Evolutionary conservation across 768 basidiomycete genomes (phyloP), one percentile per base, ranked within the genome.

Genomic region (Crassisporium funariophilum): DNA sequence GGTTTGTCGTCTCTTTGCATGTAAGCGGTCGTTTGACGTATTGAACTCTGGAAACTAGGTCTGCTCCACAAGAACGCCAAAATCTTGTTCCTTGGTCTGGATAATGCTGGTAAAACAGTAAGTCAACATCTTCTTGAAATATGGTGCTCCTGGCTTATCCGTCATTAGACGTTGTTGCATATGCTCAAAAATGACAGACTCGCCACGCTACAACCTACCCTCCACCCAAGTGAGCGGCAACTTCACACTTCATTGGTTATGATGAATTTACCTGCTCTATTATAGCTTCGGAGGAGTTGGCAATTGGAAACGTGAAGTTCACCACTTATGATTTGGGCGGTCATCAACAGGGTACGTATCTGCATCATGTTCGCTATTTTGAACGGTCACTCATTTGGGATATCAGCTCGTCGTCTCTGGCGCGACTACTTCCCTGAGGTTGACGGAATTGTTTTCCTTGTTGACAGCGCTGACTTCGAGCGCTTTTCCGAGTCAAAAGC

Each of bases 351-450:
- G 94, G 94, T 92, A 45, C 49, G 75, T 44, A 10, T 8, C 6
- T 16, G 20, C 24, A 12, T 31, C 17, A 21, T 13, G 22, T 12
- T 13, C 27, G 9, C 34, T 22, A 35, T 44, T 7, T 4, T 40
- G 19, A 4, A 5, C 34, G 39, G 22, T 15, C 9, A n/a, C n/a
- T 5, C 23, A 22, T 44, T 35, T 31, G 20, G 49, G 9, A 36
- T 46, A n/a, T n/a, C 31, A 80, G 97, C 97, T 44, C 95, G 97
- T 57, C 91, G 97, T 57, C 86, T 98, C 66, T 99, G 97, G 97
- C 85, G 94, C 48, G 95, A 99, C 71, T 99, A 98, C 75, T 98
- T 99, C 85, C 97, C 97, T 40, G 97, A 98, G 69, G 97, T 98
- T 34, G 94, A 99, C 60, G 95, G 93, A 13, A 98, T 99, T 60